These are phyloP conservation scores for Fusarium sp. DNA, from an alignment of 2,329 filamentous ascomycete genomes.

Conservation along the genomic window DNA sequence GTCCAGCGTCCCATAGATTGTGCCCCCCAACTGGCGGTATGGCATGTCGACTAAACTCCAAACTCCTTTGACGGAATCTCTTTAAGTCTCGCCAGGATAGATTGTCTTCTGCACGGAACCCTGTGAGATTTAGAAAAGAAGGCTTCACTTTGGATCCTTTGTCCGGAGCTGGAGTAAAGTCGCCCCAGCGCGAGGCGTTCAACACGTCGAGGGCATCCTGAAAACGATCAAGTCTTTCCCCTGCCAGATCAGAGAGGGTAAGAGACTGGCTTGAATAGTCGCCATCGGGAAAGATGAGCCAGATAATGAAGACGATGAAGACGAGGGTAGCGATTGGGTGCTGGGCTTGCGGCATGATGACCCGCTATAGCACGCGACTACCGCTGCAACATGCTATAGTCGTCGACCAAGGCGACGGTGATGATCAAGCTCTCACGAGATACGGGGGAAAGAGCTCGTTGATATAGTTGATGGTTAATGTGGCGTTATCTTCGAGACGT, in stretches of 20 bases:
- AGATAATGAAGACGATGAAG: conserved; percentile 56
- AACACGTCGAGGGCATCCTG: conserved; percentile 67
- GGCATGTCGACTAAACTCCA: conserved; percentile 71
- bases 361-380: conserved; percentile 42
- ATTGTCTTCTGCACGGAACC: conserved; percentile 80
- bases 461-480: conserved; percentile 1
- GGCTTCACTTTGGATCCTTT: conserved; percentile 54
- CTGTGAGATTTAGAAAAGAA: conserved; percentile 79
- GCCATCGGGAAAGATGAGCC: conserved; percentile 57
- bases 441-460: background rate
- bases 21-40: conserved; percentile 60
- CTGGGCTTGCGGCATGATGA: conserved; percentile 64
- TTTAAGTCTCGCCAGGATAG: conserved; percentile 84
- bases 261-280: conserved; percentile 54
- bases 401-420: conserved; percentile 24
- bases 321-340: conserved; percentile 55
- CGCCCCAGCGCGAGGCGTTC: conserved; percentile 71
- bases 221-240: conserved; percentile 66
- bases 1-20: conserved; percentile 57
- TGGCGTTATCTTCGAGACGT: conserved; percentile 14
- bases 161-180: conserved; percentile 65
- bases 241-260: conserved; percentile 55
- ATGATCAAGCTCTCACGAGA: background rate
- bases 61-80: conserved; percentile 75
- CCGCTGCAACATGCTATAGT: conserved; percentile 45